A percentile compares a stretch with the other conserved stretches of the same genome.
Conservation (phyloP, 1,284 basidiomycete genomes). For the Porodaedalea pini region DNA sequence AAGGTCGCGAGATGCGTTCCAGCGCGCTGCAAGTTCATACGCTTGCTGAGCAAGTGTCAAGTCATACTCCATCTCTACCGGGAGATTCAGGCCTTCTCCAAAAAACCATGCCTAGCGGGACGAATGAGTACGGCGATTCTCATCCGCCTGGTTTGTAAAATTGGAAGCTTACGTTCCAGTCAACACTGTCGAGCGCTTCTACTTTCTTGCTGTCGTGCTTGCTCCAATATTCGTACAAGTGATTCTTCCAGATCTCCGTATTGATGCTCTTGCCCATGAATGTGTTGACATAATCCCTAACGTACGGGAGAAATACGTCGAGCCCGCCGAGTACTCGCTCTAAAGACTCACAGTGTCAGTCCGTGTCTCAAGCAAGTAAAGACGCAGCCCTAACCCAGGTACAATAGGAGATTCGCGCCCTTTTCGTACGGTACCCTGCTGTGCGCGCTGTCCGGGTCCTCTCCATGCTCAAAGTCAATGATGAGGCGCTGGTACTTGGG, state of each 20-base stretch:
- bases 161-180: constrained; percentile 64
- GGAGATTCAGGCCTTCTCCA: constrained; percentile 77
- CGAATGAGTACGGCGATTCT: background rate
- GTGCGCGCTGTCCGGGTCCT: constrained; percentile 83
- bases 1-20: constrained; percentile 62
- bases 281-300: constrained; percentile 74
- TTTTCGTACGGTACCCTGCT: constrained; percentile 72
- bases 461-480: constrained; percentile 76
- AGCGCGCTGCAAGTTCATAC: constrained; percentile 69
- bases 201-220: constrained; percentile 61
- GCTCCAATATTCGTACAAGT: constrained; percentile 79
- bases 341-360: constrained; percentile 26
- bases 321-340: constrained; percentile 85
- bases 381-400: constrained; percentile 35
- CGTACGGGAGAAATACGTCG: constrained; percentile 80
- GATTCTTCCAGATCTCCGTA: constrained; percentile 83
- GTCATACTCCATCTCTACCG: constrained; percentile 83
- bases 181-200: constrained; percentile 66
- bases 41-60: constrained; percentile 70
- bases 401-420: constrained; percentile 66
- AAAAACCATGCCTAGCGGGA: constrained; percentile 72
- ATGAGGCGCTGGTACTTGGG: constrained; percentile 84
- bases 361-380: too few species aligned
- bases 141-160: constrained; percentile 16
- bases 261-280: constrained; percentile 84